phyloP scores from a whole-genome alignment of 176 grass and related monocot species.

The Olyra latifolia region DNA sequence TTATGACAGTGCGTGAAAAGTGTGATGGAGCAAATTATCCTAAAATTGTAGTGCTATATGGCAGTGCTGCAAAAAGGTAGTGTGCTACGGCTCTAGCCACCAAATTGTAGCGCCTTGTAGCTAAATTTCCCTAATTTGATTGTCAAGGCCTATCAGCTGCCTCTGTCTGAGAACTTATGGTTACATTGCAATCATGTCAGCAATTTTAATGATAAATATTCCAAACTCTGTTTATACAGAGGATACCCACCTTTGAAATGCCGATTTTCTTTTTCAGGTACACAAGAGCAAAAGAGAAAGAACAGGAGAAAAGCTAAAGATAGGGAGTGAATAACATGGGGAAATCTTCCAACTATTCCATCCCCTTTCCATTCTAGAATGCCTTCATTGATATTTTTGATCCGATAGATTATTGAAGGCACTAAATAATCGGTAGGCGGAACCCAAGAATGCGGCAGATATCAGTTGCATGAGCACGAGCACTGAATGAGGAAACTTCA shows the following conservation, averaged over 20 bases:
- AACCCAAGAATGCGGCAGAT: not conserved
- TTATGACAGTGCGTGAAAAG: no score
- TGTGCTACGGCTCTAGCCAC: no score
- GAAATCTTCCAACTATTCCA: not conserved
- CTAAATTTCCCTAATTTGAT: no score
- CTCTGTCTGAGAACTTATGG: not conserved
- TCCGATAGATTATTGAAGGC: not conserved
- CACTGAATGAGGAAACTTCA: not conserved
- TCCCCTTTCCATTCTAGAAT: not conserved
- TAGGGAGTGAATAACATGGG: constrained; percentile 15
- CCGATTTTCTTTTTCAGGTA: constrained; percentile 34
- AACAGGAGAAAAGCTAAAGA: constrained; percentile 62
- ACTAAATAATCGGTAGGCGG: not conserved
- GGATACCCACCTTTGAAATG: not conserved
- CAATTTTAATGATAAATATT: not conserved
- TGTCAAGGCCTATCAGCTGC: not conserved
- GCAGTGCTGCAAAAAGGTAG: no score
- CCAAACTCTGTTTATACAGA: not conserved
- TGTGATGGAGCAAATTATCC: no score
- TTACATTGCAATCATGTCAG: not conserved
- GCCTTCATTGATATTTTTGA: not conserved
- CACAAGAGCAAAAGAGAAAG: constrained; percentile 68
- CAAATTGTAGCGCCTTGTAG: no score
- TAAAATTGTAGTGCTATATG: no score
- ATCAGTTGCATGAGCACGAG: not conserved